phyloP scores from a whole-genome alignment of 106 monocot genomes.

The Dendrobium huoshanense region DNA sequence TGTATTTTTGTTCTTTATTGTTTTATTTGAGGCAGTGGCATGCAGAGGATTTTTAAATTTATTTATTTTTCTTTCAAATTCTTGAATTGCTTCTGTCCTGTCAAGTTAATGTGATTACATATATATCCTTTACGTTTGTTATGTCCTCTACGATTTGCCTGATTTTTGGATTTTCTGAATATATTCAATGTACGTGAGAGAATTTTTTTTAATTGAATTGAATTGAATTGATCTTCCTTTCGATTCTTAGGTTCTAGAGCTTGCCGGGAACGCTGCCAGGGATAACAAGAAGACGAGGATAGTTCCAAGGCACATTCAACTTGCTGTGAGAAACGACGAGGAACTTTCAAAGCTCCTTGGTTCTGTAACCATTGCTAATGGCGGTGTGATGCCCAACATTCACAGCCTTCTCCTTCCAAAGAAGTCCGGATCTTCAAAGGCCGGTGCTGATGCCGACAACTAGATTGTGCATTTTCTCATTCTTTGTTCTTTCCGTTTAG shows the following conservation, averaged over 20 bases:
- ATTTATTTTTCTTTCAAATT: background rate
- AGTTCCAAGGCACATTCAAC: constrained; percentile 60
- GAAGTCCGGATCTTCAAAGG: constrained; percentile 44
- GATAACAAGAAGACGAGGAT: constrained; percentile 73
- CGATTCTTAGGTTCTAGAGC: constrained; percentile 43
- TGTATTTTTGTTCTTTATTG: background rate
- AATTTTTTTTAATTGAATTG: background rate
- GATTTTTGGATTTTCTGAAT: no score
- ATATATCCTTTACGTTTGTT: background rate
- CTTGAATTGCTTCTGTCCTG: background rate
- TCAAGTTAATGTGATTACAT: background rate
- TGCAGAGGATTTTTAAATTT: background rate
- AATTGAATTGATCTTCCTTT: background rate
- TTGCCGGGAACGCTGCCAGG: constrained; percentile 58
- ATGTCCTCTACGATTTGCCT: background rate
- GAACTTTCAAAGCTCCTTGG: constrained; percentile 64
- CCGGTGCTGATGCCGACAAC: constrained; percentile 28
- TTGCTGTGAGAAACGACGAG: constrained; percentile 70
- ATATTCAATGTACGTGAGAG: background rate
- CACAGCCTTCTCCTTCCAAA: constrained; percentile 62
- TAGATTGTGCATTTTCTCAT: background rate
- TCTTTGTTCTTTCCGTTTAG: no score
- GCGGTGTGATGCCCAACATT: constrained; percentile 69
- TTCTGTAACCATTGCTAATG: constrained; percentile 50
- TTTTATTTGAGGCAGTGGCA: no score